phyloP scores from a whole-genome alignment of 805 yeast genomes.

The Kodamaea fukazawae region DNA sequence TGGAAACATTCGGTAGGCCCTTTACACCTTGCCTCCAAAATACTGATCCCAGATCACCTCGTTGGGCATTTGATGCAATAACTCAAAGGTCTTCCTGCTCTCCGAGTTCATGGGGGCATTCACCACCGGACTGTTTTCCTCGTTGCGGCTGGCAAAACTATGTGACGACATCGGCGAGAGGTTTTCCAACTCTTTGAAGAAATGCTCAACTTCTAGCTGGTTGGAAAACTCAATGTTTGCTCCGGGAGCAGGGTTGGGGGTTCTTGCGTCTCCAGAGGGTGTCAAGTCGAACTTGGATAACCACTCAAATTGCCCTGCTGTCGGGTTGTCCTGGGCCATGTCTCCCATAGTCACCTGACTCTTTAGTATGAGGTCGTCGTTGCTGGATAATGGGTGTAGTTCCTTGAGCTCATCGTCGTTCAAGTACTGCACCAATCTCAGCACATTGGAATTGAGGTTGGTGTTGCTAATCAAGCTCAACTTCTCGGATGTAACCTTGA shows the following conservation, averaged over 20 bases:
- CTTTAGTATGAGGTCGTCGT: slow-evolving; percentile 1
- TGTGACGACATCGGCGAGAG: slow-evolving; percentile 16
- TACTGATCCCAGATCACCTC: slow-evolving; percentile 71
- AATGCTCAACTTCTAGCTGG: slow-evolving; percentile 33
- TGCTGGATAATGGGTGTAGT: slow-evolving; percentile 9
- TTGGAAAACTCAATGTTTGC: slow-evolving; percentile 4
- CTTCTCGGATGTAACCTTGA: slow-evolving; percentile 9
- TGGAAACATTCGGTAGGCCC: too few species aligned
- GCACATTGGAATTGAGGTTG: slow-evolving; percentile 38
- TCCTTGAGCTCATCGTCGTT: slow-evolving; percentile 7
- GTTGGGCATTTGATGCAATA: slow-evolving; percentile 60
- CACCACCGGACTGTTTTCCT: background rate
- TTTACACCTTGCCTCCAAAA: slow-evolving; percentile 33
- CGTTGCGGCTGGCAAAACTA: slow-evolving; percentile 4
- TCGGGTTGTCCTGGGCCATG: background rate
- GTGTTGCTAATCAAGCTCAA: slow-evolving; percentile 15
- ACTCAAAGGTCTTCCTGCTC: slow-evolving; percentile 55
- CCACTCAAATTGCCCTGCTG: slow-evolving; percentile 28
- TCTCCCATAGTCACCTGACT: background rate
- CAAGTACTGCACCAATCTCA: slow-evolving; percentile 35
- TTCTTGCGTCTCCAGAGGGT: background rate
- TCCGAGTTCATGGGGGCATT: slow-evolving; percentile 29
- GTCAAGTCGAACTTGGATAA: slow-evolving; percentile 22
- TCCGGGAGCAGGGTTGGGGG: background rate
- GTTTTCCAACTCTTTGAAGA: slow-evolving; percentile 48